Evolutionary conservation across 1,284 basidiomycete species (phyloP), one percentile per base, ranked within the genome.

Genomic region (Cerioporus squamosus): DNA sequence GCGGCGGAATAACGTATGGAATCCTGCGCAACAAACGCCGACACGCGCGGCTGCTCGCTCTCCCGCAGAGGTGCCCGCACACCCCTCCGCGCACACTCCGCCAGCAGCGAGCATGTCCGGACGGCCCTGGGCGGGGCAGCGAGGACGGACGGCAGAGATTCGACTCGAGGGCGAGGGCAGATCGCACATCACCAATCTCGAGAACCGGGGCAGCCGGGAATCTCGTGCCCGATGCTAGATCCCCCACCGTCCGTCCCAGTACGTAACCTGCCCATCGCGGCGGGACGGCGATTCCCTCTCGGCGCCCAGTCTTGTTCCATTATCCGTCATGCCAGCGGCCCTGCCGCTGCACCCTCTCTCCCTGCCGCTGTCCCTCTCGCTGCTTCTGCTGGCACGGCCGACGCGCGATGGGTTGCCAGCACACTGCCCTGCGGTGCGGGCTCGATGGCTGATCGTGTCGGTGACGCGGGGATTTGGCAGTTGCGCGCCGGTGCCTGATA

Each of bases 151-250:
- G 31, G 7, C 18, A n/a, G 38, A 38, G 55, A 33, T 38, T 40
- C 18, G n/a, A n/a, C n/a, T n/a, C n/a, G 43, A 53, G 40, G 47
- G 53, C 58, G 64, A 64, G 59, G 44, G n/a, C n/a, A 70, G 68
- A 70, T 70, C 67, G 33, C 68, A 51, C 59, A 70, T 70, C 67
- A 70, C 51, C 61, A 69, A 70, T 70, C 68, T 70, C 36, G 55
- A 66, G 67, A 68, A 68, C 68, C 68, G 68, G 65, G 62, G 52
- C 36, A 56, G 48, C 67, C 67, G 67, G 68, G 67, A 67, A 70
- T 68, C 68, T 62, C 53, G 51, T 62, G 64, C 68, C 68, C 68
- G 68, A 70, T 70, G 57, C 61, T 62, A 68, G 68, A 68, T 70
- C 66, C 67, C 59, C 52, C 52, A 48, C 33, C 46, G n/a, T n/a